A percentile compares a stretch with the other conserved stretches of the same genome.
phyloP scores from a whole-genome alignment of 164 flowering plant genomes.

The Berberis thunbergii region DNA sequence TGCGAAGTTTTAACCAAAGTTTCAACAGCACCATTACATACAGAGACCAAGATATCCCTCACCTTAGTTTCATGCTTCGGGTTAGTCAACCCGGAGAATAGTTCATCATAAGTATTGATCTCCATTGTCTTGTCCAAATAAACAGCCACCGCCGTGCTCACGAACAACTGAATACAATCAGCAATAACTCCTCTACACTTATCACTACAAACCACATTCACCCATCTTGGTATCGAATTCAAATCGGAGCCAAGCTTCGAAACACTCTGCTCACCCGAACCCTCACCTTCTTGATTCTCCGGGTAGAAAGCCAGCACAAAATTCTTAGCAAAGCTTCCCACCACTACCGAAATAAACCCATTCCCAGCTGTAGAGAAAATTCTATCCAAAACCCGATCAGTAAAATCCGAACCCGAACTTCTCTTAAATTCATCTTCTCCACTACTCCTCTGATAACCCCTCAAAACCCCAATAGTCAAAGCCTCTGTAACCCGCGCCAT shows the following conservation, averaged over 20 bases:
- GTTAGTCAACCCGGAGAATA: constrained; percentile 75
- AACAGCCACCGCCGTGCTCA: constrained; percentile 75
- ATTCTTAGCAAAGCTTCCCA: constrained; percentile 88
- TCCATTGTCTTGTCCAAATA: constrained; percentile 80
- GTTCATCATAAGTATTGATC: constrained; percentile 68
- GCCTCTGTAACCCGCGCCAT: constrained; percentile 44
- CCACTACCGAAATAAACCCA: constrained; percentile 83
- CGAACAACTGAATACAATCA: constrained; percentile 57
- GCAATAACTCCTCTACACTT: constrained; percentile 47
- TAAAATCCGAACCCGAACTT: constrained; percentile 15
- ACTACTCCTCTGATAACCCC: constrained; percentile 30
- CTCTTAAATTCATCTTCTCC: constrained; percentile 7
- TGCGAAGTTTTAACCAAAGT: constrained; percentile 72
- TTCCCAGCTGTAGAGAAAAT: constrained; percentile 61
- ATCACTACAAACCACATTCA: constrained; percentile 33
- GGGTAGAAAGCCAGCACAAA: constrained; percentile 60
- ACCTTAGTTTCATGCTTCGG: constrained; percentile 59
- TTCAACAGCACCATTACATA: constrained; percentile 67
- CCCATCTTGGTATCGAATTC: constrained; percentile 27
- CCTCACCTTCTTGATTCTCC: constrained; percentile 4
- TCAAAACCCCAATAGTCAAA: constrained; percentile 52
- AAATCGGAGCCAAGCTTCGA: constrained; percentile 11
- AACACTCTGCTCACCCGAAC: constrained; percentile 7
- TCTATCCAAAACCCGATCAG: constrained; percentile 51
- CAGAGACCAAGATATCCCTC: constrained; percentile 45